Base-by-base conservation (phyloP, 2,329 filamentous ascomycete genomes). In the Alternaria sp. region DNA sequence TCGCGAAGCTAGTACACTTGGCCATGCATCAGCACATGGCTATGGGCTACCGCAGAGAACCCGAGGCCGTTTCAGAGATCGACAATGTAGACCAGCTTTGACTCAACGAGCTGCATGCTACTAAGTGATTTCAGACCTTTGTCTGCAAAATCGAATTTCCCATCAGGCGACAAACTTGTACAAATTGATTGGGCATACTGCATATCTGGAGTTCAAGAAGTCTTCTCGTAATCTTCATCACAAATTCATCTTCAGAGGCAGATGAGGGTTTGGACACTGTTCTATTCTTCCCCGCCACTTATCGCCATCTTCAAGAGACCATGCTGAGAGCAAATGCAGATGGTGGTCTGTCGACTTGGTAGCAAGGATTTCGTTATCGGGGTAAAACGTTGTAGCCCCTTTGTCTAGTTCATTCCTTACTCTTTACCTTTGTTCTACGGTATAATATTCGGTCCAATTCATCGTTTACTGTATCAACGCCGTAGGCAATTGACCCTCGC, bases 11-110 rank as follows among this genome's bases (percentile, higher is more conserved):
- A 44, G 48, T 14, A 34, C 17, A 24, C 17, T 46, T 50, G 33
- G 33, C 52, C 44, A 34, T 56, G 52, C 46, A 51, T 39, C 46
- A 41, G 56, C 52, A 56, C 48, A 37, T 37, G 40, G 33, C 40
- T 49, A 41, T 39, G 26, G 42, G 42, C 10, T 21, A 31, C 40
- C 21, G 10, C n/a, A 51, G 10, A 21, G 23, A 6, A 24, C 37
- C 17, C 24, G 31, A 21, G 51, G 40, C 10, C 21, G 29, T 21
- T 17, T 29, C 28, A 13, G 23, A 8, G n/a, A 34, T 24, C 44
- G 21, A 48, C 11, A 31, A 26, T 26, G 13, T 21, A 24, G 14
- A 48, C 5, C 31, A 48, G 21, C 21, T 14, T 21, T n/a, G 23
- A 48, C 31, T 23, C 21, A 36, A 31, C 31, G 29, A 48, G 24